Evolutionary conservation across 257 asterid species (phyloP).

Genomic region (Solanum microdontum): DNA sequence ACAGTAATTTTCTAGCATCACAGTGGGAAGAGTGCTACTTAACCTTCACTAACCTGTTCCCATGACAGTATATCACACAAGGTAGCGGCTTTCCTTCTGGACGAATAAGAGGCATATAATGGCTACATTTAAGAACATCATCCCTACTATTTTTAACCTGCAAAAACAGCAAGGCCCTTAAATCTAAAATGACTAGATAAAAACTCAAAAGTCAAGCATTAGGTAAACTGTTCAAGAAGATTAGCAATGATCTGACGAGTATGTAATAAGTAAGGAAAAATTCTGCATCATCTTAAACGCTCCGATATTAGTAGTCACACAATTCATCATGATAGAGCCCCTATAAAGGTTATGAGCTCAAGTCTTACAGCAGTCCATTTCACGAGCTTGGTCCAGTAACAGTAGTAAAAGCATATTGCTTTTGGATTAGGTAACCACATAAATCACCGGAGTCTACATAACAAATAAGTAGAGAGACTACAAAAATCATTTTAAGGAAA

Average conservation of each 20-base stretch:
- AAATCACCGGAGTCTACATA: not conserved
- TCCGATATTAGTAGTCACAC: not conserved
- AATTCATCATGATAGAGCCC: not conserved
- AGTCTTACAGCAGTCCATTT: not conserved
- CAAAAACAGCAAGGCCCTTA: slow-evolving; percentile 11
- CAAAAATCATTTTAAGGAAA: not conserved
- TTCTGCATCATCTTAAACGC: not conserved
- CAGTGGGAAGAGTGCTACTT: not conserved
- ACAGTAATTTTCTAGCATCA: not conserved
- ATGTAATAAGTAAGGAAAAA: not conserved
- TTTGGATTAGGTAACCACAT: not conserved
- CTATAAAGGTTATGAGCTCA: not conserved
- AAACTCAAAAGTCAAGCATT: not conserved
- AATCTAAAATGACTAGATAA: not conserved
- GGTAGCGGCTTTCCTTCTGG: slow-evolving; percentile 71
- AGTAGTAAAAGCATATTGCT: not conserved
- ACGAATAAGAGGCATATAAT: slow-evolving; percentile 61
- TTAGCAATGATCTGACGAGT: not conserved
- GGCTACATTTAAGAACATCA: slow-evolving; percentile 80
- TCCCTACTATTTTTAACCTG: slow-evolving; percentile 78
- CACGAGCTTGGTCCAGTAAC: not conserved
- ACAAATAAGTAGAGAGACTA: not conserved
- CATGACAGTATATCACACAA: slow-evolving; percentile 91
- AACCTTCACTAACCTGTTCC: slow-evolving; percentile 62
- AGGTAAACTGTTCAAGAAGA: not conserved